These are phyloP conservation scores for Cryptococcus floricola DNA, from an alignment of 1,284 basidiomycete species.

Conservation along the genomic window DNA sequence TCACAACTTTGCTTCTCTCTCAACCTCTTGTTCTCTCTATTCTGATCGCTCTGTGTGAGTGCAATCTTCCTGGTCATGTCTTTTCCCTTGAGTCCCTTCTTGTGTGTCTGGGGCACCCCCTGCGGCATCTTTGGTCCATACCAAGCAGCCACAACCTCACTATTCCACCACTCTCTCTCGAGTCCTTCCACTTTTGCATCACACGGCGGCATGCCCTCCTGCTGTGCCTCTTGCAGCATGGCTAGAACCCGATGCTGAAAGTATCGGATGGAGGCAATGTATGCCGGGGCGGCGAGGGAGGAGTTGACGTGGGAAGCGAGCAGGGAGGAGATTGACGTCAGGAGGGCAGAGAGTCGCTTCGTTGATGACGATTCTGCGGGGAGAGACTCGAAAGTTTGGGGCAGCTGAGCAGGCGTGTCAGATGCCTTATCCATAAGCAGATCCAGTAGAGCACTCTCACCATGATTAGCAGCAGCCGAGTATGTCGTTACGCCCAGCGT, in stretches of 20 bases:
- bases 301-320: not conserved
- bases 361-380: not conserved
- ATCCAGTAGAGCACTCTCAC: too few relatives aligned
- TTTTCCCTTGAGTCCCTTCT: not conserved
- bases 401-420: too few relatives aligned
- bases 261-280: not conserved
- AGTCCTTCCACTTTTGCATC: slow-evolving; percentile 6
- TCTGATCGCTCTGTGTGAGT: not conserved
- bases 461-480: too few relatives aligned
- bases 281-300: not conserved
- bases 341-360: not conserved
- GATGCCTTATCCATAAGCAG: too few relatives aligned
- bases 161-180: slow-evolving; percentile 27
- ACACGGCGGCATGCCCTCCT: not conserved
- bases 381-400: too few relatives aligned
- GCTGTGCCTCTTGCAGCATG: not conserved
- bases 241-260: not conserved
- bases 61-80: not conserved
- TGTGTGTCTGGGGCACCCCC: not conserved
- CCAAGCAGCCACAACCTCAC: slow-evolving; percentile 24
- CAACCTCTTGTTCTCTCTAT: not conserved
- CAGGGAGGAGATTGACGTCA: not conserved
- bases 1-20: not conserved
- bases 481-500: too few relatives aligned
- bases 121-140: slow-evolving; percentile 19